Conservation (phyloP, 164 flowering plant genomes). For the Annona squamosa region DNA sequence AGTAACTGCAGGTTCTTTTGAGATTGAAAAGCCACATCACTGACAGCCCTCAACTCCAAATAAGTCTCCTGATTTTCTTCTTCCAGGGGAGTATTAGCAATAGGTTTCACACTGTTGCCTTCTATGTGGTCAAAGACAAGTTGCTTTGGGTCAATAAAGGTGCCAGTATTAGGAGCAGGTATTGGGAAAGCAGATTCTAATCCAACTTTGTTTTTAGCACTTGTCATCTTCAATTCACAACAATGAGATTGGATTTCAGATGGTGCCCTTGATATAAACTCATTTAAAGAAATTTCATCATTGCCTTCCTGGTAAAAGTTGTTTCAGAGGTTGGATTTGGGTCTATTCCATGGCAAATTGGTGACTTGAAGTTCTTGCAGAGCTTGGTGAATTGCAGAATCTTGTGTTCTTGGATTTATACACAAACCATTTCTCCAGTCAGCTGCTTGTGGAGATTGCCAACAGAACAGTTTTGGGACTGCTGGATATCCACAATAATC, state of each 20-base stretch:
- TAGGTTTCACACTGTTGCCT: slow-evolving; percentile 20
- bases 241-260: slow-evolving; percentile 12
- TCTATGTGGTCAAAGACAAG: slow-evolving; percentile 43
- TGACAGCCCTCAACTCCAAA: slow-evolving; percentile 9
- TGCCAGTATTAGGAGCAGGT: slow-evolving; percentile 15
- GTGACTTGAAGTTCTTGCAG: slow-evolving; percentile 66
- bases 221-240: slow-evolving; percentile 15
- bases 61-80: slow-evolving; percentile 6
- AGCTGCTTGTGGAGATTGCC: slow-evolving; percentile 60
- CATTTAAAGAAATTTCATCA: slow-evolving; percentile 15
- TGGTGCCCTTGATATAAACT: slow-evolving; percentile 14
- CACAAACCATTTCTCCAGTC: slow-evolving; percentile 75
- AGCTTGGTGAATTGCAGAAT: slow-evolving; percentile 76
- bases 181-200: slow-evolving; percentile 15
- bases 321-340: slow-evolving; percentile 39
- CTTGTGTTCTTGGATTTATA: slow-evolving; percentile 88
- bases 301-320: slow-evolving; percentile 13
- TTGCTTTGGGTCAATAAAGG: slow-evolving; percentile 37
- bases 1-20: not conserved
- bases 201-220: slow-evolving; percentile 11
- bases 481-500: slow-evolving; percentile 78
- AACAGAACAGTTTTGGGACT: slow-evolving; percentile 78
- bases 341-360: slow-evolving; percentile 69
- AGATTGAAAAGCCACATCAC: slow-evolving; percentile 9
- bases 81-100: slow-evolving; percentile 4